A percentile compares a stretch with the other conserved stretches of the same genome.
phyloP scores from a whole-genome alignment of 441 rosid genomes.

The Metrosideros polymorpha region DNA sequence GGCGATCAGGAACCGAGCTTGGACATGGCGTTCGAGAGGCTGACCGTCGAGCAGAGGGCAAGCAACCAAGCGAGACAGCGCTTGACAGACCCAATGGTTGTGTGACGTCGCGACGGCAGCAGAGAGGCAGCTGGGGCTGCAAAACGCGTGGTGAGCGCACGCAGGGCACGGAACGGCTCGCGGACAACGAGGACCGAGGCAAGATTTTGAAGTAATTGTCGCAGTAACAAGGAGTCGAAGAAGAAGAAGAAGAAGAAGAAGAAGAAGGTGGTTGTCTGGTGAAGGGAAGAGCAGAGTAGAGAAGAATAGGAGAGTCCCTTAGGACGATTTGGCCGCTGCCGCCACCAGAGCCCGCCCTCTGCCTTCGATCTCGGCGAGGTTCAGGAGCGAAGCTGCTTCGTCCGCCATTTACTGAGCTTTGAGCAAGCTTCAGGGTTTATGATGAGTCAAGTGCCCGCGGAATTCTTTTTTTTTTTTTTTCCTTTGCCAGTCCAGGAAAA shows the following conservation, averaged over 20 bases:
- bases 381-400: neutral
- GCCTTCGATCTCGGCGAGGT: constrained; percentile 32
- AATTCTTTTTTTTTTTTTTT: neutral
- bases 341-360: constrained; percentile 62
- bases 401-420: neutral
- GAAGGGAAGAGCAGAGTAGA: constrained; percentile 54
- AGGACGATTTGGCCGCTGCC: constrained; percentile 56
- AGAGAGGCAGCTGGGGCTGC: constrained; percentile 31
- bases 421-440: neutral
- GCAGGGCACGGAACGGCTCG: constrained; percentile 22
- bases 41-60: constrained; percentile 17
- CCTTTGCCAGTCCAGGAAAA: neutral
- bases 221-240: constrained; percentile 22
- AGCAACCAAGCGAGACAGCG: constrained; percentile 35
- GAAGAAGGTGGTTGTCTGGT: constrained; percentile 3
- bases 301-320: constrained; percentile 56
- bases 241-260: no score
- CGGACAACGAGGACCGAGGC: constrained; percentile 7
- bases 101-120: constrained; percentile 32
- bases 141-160: constrained; percentile 39
- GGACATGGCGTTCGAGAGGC: constrained; percentile 44
- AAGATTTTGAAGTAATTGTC: constrained; percentile 40
- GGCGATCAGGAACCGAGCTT: constrained; percentile 63
- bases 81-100: constrained; percentile 59
- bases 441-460: neutral